These are phyloP conservation scores for Fusarium albidum DNA, from an alignment of 2,329 filamentous ascomycete genomes.

Conservation along the genomic window DNA sequence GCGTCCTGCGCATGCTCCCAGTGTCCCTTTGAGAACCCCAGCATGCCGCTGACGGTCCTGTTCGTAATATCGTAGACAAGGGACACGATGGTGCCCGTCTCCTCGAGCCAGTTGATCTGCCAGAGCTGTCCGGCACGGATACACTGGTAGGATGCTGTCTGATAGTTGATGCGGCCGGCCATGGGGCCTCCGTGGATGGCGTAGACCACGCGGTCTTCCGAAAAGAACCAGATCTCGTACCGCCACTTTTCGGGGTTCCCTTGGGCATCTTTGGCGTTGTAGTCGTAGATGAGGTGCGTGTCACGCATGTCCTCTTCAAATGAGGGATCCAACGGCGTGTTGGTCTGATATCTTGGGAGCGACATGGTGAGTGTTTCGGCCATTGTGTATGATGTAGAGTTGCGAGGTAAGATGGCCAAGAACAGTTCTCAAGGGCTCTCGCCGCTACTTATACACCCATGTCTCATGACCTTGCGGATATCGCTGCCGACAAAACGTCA, in stretches of 20 bases:
- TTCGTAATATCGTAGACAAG: conserved; percentile 63
- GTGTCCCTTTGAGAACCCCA: conserved; percentile 64
- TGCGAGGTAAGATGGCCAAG: too few species aligned
- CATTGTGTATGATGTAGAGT: not conserved
- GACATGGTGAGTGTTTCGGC: conserved; percentile 16
- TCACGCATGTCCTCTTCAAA: conserved; percentile 59
- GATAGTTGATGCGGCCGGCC: conserved; percentile 62
- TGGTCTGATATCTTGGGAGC: conserved; percentile 36
- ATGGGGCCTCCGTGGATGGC: conserved; percentile 68
- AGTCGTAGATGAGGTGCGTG: conserved; percentile 65
- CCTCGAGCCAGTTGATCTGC: conserved; percentile 69
- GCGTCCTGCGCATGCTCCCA: conserved; percentile 61
- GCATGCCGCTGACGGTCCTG: conserved; percentile 58
- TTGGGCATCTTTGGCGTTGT: conserved; percentile 55
- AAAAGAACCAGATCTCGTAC: conserved; percentile 70
- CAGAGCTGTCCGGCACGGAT: conserved; percentile 65
- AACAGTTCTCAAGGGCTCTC: too few species aligned
- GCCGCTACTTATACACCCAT: conserved; percentile 9
- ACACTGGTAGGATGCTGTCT: conserved; percentile 64
- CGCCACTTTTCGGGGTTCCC: conserved; percentile 66
- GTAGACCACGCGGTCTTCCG: conserved; percentile 62
- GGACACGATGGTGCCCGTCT: conserved; percentile 65
- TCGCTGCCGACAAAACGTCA: not conserved
- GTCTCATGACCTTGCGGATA: conserved; percentile 1
- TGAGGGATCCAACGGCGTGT: conserved; percentile 37